phyloP scores from a whole-genome alignment of 768 basidiomycete species.

The Myochromella boudieri region DNA sequence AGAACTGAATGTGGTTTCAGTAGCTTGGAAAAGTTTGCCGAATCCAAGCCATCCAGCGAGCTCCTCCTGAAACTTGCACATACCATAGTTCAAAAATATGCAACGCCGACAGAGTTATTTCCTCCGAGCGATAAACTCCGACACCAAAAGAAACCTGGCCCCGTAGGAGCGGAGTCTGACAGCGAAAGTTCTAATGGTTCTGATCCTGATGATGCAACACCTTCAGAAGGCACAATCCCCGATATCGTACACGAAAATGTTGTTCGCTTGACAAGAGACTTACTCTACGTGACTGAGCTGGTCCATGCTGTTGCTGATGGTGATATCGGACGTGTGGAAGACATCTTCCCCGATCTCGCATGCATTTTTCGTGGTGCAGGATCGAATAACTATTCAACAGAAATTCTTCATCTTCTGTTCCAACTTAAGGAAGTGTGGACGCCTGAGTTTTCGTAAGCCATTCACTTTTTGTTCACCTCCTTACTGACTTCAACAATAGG shows the following conservation, averaged over 20 bases:
- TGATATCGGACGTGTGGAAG: conserved; percentile 33
- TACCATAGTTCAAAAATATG: conserved; percentile 23
- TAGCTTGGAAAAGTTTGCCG: conserved; percentile 15
- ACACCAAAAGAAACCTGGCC: not conserved
- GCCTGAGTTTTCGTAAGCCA: conserved; percentile 26
- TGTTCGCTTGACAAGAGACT: conserved; percentile 24
- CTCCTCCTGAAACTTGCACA: conserved; percentile 17
- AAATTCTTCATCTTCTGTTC: conserved; percentile 27
- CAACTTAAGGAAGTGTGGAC: conserved; percentile 33
- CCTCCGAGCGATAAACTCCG: not conserved
- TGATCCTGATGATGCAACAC: not conserved
- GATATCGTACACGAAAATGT: conserved; percentile 26
- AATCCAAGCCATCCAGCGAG: conserved; percentile 24
- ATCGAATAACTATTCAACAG: conserved; percentile 30
- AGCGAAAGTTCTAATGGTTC: not conserved
- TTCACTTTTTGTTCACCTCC: not conserved
- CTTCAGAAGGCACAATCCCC: not conserved
- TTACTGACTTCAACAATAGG: conserved; percentile 13
- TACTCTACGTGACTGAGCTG: conserved; percentile 30
- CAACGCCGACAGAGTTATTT: conserved; percentile 10
- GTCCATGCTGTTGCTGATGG: conserved; percentile 24
- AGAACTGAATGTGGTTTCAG: conserved; percentile 14
- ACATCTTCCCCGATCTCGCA: conserved; percentile 23
- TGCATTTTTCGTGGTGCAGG: conserved; percentile 30
- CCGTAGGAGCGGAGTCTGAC: not conserved